A percentile compares a stretch with the other conserved stretches of the same genome.
Evolutionary conservation across 225 moss, liverwort and hornwort genomes (phyloP).

Genomic region (Straminergon stramineum): DNA sequence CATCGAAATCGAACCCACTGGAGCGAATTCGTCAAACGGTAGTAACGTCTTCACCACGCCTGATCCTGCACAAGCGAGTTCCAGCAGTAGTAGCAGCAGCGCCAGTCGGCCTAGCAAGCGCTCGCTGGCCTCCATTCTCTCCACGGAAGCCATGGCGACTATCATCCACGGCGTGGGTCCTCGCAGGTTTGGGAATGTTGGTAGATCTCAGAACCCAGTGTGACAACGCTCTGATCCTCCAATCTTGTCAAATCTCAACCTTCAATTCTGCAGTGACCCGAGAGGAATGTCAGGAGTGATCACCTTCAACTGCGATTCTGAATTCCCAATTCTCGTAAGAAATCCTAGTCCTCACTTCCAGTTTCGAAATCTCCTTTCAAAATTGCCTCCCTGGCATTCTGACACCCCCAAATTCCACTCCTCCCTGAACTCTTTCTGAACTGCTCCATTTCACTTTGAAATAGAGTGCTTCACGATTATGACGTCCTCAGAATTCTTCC

Average conservation of each 20-base stretch:
- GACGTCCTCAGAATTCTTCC: neutral
- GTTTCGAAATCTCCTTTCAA: neutral
- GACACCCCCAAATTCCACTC: neutral
- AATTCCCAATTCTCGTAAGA: neutral
- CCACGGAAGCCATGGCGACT: constrained; percentile 20
- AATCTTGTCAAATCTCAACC: neutral
- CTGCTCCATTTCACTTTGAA: neutral
- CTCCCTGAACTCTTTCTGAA: neutral
- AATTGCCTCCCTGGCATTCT: neutral
- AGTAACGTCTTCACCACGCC: neutral
- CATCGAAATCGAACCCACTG: constrained; percentile 26
- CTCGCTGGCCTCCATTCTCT: constrained; percentile 13
- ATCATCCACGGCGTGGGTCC: constrained; percentile 30
- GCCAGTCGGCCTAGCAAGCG: neutral
- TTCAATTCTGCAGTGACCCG: neutral
- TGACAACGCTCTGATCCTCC: neutral
- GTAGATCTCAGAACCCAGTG: neutral
- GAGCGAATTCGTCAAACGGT: neutral
- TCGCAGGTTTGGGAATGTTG: constrained; percentile 11
- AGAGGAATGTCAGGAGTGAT: neutral
- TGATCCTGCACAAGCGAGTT: constrained; percentile 3
- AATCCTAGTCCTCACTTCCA: neutral
- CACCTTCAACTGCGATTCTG: neutral
- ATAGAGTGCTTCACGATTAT: neutral
- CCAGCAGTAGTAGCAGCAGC: neutral